Evolutionary conservation across 106 monocot genomes (phyloP), one percentile per base, ranked within the genome.

Genomic region (Platanthera guangdongensis): DNA sequence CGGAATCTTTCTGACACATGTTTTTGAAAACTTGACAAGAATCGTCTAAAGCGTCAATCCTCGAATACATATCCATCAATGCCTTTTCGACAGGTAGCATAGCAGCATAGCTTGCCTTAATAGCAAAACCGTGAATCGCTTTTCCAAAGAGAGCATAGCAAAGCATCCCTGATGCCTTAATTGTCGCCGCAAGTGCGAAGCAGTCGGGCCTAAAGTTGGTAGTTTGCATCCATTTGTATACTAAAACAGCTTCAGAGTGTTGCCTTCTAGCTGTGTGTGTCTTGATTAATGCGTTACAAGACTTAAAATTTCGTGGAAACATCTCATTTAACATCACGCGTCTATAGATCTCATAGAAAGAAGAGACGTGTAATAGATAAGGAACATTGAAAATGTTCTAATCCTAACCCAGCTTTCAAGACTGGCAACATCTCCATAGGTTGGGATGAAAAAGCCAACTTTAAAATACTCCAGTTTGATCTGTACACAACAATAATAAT

Each of bases 21-120:
- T 72, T 62, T 7, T 57, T 53, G n/a, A 90, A 94, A 51, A 89
- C 28, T 18, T 5, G 50, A 25, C 22, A 54, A 50, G 94, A 79
- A n/a, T 86, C 84, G 30, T 30, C 15, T 64, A 90, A 9, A 48
- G 52, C 13, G 21, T 64, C 81, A 25, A 77, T 83, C 47, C 78
- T 83, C 50, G 83, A 75, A 69, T 93, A 88, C 84, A 83, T 80
- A 70, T 88, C 79, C 81, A 87, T 90, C 45, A 93, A 50, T 22
- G 86, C 79, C 81, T 93, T 93, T 15, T 75, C 63, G 5, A 85
- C 83, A 18, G 71, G 68, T 12, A 68, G 8, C 32, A 16, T 4
- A 4, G 18, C 15, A 21, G 49, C 12, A 50, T 68, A 78, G 1
- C 79, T 82, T 12, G 14, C 51, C 78, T 79, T 90, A n/a, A 80